phyloP scores from a whole-genome alignment of 805 yeast genomes.

The Yarrowia sp. region DNA sequence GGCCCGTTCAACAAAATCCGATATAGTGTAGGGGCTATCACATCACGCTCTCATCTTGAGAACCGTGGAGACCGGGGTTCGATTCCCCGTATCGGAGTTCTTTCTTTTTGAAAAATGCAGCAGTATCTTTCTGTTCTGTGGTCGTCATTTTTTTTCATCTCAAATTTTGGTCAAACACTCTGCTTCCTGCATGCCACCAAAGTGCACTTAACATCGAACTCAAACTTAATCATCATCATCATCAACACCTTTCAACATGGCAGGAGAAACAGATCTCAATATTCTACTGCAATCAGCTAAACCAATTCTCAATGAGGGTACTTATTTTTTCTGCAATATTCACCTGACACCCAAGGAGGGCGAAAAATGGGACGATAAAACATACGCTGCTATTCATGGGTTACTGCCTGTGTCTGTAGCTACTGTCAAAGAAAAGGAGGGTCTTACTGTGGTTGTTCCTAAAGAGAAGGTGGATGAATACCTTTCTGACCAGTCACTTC shows the following conservation, averaged over 20 bases:
- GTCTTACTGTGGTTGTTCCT: conserved; percentile 9
- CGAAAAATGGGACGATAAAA: conserved; percentile 3
- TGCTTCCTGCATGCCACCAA: not conserved
- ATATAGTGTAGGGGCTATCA: conserved; percentile 25
- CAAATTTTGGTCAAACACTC: not conserved
- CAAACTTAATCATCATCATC: not conserved
- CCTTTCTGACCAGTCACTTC: not conserved
- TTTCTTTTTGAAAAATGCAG: not conserved
- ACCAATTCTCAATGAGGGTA: conserved; percentile 10
- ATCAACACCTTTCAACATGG: not conserved
- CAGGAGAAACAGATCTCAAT: not conserved
- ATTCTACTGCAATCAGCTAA: conserved; percentile 8
- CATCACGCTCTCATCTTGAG: conserved; percentile 17
- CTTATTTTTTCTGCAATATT: conserved; percentile 14
- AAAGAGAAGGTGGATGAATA: conserved; percentile 6
- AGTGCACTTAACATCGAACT: no score
- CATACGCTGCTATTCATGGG: conserved; percentile 5
- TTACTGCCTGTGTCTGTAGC: not conserved
- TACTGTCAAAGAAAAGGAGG: not conserved
- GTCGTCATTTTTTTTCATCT: not conserved
- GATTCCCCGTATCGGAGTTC: conserved; percentile 3
- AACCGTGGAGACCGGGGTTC: conserved; percentile 9
- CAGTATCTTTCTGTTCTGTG: not conserved
- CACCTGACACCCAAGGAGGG: not conserved
- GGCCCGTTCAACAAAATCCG: not conserved